Conservation (phyloP, 2,329 filamentous ascomycete genomes). For the Cercospora zeae-maydis region DNA sequence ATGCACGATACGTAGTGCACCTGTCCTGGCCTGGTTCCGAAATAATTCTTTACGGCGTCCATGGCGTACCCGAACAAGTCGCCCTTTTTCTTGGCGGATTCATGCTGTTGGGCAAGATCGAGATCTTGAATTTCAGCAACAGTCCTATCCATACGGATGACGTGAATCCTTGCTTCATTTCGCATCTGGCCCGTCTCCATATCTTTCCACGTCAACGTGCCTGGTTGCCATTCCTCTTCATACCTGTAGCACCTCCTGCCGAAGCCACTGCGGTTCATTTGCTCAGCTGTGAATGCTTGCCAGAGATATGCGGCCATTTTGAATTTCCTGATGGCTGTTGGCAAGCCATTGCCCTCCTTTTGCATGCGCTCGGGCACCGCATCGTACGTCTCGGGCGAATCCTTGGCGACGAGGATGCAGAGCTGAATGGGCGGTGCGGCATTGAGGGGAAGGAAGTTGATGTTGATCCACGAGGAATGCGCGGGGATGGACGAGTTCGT, state of each 20-base stretch:
- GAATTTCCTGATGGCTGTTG: constrained; percentile 81
- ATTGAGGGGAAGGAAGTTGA: constrained; percentile 81
- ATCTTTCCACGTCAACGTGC: constrained; percentile 74
- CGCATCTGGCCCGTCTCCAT: constrained; percentile 68
- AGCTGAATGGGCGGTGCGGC: constrained; percentile 81
- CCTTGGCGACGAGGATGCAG: constrained; percentile 80
- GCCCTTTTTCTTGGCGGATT: constrained; percentile 63
- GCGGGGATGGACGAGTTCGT: constrained; percentile 63
- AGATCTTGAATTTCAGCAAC: constrained; percentile 77
- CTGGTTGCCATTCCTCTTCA: constrained; percentile 91
- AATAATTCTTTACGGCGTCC: constrained; percentile 74
- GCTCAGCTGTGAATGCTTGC: constrained; percentile 95
- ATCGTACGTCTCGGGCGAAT: constrained; percentile 83
- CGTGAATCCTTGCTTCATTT: constrained; percentile 84
- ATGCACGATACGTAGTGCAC: constrained; percentile 85
- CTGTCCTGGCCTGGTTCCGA: constrained; percentile 70
- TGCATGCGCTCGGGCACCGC: constrained; percentile 70
- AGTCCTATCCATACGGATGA: constrained; percentile 79
- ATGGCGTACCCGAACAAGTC: constrained; percentile 74
- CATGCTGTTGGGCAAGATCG: constrained; percentile 73
- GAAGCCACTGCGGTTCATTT: constrained; percentile 87
- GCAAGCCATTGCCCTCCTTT: constrained; percentile 76
- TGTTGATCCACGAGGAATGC: constrained; percentile 74
- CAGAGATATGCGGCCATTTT: constrained; percentile 93
- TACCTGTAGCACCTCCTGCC: constrained; percentile 83